Base-by-base conservation (phyloP, 352 stramenopile genomes). In the Pythium grandisporangium region DNA sequence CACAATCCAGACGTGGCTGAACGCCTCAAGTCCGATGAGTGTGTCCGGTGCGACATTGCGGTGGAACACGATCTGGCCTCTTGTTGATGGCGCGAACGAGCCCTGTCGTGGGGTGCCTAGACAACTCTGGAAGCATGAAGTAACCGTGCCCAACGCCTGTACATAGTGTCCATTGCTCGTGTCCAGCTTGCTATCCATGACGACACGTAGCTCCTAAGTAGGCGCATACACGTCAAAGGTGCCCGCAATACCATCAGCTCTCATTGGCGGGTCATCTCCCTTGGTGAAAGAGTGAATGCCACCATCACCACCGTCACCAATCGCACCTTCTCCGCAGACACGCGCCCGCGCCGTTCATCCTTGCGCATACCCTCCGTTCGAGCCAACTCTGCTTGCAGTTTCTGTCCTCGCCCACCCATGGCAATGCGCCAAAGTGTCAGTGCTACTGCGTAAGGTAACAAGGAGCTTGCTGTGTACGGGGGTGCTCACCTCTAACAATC, bases 1-100 rank as follows among this genome's bases (percentile, higher is more conserved):
- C 5, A 93, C 41, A 30, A 95, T 71, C 84, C 84, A 95, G n/a
- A 89, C 58, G 35, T 95, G 80, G 34, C 72, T 93, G 35, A 93
- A 95, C 6, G 68, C 42, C 17, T 79, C 61, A 13, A 95, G 48
- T 11, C 73, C 77, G 35, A 73, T 49, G 17, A 95, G 63, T 12
- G 80, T 73, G 24, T 87, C 76, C 0, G 79, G 74, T 16, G 84
- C 86, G 19, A 95, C 68, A 55, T 47, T 85, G 24, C 85, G 78
- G 27, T 90, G 59, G 42, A 95, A 89, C 12, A 66, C 62, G 35
- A 95, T 81, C 32, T 70, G 61, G 1, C 64, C 80, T 17, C 67
- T 51, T 5, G 82, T 87, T 21, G 76, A 71, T 8, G 80, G 76
- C 17, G 77, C 83, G 6, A 93, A 66, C 21, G 76, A 66, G 0